Conservation (phyloP, 179 eudicot species). For the Heliamphora pulchella region DNA sequence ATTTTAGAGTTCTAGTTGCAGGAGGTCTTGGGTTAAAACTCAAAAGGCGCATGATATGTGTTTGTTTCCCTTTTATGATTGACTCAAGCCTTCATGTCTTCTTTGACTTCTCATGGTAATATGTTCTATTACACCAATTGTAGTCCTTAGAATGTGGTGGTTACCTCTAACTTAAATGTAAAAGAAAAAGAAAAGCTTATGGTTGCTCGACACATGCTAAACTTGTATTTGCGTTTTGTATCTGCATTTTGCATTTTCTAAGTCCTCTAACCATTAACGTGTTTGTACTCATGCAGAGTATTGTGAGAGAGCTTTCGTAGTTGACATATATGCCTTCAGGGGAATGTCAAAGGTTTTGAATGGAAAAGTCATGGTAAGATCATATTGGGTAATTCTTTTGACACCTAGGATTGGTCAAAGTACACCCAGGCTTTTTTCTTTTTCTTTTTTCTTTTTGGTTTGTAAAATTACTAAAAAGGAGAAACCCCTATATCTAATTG, state of each 20-base stretch:
- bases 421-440: no score
- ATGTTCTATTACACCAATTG: not conserved
- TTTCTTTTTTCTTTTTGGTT: no score
- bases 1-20: no score
- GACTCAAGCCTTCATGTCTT: no score
- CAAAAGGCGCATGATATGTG: no score
- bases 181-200: not conserved
- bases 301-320: constrained; percentile 36
- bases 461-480: no score
- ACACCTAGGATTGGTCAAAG: no score
- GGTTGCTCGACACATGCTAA: not conserved
- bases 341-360: constrained; percentile 46
- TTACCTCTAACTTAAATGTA: not conserved
- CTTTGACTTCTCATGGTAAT: not conserved
- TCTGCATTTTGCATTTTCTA: not conserved
- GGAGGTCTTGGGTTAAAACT: no score
- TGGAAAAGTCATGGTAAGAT: constrained; percentile 62
- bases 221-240: not conserved
- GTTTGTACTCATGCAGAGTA: constrained; percentile 41
- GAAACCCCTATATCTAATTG: no score
- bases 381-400: not conserved
- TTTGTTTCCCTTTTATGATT: no score
- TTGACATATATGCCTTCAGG: constrained; percentile 55
- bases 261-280: not conserved
- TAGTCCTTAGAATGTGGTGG: not conserved